A percentile compares a stretch with the other conserved stretches of the same genome.
These are phyloP conservation scores for Xylaria sp. DNA, from an alignment of 2,329 filamentous ascomycete genomes.

Conservation along the genomic window DNA sequence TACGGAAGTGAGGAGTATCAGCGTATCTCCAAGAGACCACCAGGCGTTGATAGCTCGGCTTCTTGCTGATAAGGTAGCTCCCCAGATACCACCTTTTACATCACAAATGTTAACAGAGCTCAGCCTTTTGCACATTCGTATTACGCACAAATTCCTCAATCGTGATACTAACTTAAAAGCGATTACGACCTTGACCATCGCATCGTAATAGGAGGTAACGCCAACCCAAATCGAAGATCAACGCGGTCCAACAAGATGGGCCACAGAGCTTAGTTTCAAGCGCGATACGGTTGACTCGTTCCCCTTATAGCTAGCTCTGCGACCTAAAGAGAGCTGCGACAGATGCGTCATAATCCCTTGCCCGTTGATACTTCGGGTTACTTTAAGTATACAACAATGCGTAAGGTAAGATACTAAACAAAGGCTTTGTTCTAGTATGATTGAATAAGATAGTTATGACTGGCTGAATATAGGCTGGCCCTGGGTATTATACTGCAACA, in stretches of 20 bases:
- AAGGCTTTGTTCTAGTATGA: too few relatives aligned
- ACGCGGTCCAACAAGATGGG: neutral
- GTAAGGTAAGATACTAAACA: too few relatives aligned
- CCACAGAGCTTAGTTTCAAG: too few relatives aligned
- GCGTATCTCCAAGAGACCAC: neutral
- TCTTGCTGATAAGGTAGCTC: conserved; percentile 23
- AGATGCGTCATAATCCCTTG: too few relatives aligned
- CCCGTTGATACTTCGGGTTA: too few relatives aligned
- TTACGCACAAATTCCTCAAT: neutral
- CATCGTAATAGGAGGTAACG: neutral
- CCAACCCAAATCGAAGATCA: neutral
- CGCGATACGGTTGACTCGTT: too few relatives aligned
- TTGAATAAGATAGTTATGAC: too few relatives aligned
- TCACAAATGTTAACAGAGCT: conserved; percentile 16
- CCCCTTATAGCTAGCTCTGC: too few relatives aligned
- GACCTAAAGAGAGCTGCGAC: too few relatives aligned
- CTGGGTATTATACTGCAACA: too few relatives aligned
- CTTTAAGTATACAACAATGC: too few relatives aligned
- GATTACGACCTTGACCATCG: neutral
- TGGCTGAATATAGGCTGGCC: too few relatives aligned
- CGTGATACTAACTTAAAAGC: conserved; percentile 3
- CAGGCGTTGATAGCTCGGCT: neutral
- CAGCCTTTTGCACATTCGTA: conserved; percentile 5
- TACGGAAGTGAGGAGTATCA: neutral
- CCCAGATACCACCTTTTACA: conserved; percentile 9